These are phyloP conservation scores for Castanea crenata DNA, from an alignment of 306 rosid species.

Conservation along the genomic window DNA sequence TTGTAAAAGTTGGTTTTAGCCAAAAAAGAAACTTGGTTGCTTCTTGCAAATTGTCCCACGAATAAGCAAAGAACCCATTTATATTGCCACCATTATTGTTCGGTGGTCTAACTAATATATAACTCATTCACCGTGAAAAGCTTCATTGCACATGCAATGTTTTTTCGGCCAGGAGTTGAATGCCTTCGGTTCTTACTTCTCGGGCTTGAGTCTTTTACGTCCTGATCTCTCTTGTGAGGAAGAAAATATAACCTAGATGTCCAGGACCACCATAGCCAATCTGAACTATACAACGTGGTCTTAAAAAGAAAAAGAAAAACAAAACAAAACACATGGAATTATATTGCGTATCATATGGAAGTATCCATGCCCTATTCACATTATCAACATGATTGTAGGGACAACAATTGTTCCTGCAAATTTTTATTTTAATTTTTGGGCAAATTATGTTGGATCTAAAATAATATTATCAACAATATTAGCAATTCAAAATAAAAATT, in stretches of 20 bases:
- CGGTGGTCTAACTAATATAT: no score
- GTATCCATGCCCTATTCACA: background rate
- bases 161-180: background rate
- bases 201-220: background rate
- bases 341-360: background rate
- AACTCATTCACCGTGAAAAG: background rate
- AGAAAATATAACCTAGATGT: background rate
- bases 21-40: no score
- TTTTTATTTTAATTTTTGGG: background rate
- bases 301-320: background rate
- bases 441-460: no score
- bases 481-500: no score
- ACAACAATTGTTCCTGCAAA: background rate
- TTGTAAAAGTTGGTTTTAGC: no score
- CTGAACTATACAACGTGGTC: background rate
- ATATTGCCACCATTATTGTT: no score
- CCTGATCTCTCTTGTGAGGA: background rate
- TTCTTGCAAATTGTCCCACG: background rate
- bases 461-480: no score
- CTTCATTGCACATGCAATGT: conserved; percentile 2
- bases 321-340: background rate
- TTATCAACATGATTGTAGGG: background rate
- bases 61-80: background rate
- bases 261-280: background rate
- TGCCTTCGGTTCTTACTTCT: background rate